Base-by-base conservation (phyloP, 176 grass and related monocot genomes). In the Ensete ventricosum region DNA sequence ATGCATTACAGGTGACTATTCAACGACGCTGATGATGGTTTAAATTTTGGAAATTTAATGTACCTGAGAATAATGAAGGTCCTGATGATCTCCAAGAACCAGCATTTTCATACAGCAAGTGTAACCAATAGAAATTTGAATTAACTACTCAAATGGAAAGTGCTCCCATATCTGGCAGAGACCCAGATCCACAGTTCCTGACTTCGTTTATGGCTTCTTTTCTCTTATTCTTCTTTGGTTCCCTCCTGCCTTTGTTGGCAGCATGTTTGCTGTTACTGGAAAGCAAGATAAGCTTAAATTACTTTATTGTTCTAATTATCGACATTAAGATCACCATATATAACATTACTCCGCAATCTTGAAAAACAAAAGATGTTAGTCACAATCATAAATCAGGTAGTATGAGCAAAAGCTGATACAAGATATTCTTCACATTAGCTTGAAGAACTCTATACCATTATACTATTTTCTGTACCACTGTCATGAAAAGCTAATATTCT, bases 121-220 rank as follows among this genome's bases (percentile, higher is more conserved):
- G 34, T 6, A 43, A 43, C 34, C 34, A 43, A 43, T 43, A 43
- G 34, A 6, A 43, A 43, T 43, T 43, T 43, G 20, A 49, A 57
- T 43, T 43, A 9, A 69, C 14, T 69, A 20, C 75, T 86, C 64
- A 92, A 62, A 89, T 92, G 90, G 84, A 92, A 75, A 92, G 90
- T 71, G 84, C 86, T 29, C 90, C 90, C 63, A 89, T 63, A 71
- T 92, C 87, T 69, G 80, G 72, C n/a, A 57, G 14, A 53, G 55
- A 29, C 59, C 6, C 1, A 72, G 84, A 50, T 48, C 69, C 21
- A 55, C n/a, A 10, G 12, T 71, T 53, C 0, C 52, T 34, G 27
- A 68, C 77, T 68, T 82, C 43, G 82, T 66, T 69, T 0, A 13
- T 50, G 20, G 72, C 76, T 72, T 65, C 82, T 81, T 84, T 92